Evolutionary conservation across 169 alveolate species (phyloP), one percentile per base, ranked within the genome.

Genomic region (Plasmodium yoelii): DNA sequence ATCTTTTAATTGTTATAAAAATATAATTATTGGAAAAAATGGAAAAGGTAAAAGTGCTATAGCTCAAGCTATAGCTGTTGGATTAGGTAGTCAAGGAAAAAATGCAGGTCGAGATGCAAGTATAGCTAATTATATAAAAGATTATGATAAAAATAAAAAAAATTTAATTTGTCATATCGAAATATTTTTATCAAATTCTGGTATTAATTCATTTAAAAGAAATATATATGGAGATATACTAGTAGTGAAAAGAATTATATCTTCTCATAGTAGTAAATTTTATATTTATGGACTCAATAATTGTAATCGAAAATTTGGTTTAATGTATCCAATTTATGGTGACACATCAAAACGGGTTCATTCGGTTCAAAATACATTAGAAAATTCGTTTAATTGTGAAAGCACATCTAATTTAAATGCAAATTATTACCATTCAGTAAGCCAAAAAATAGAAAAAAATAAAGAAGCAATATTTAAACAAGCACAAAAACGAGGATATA

Each of bases 11-110:
- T 93, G 94, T 26, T 28, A 90, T 67, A 87, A 92, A 44, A 94
- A 94, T 87, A 72, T 94, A 87, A 94, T 94, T 12, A 92, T 94
- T 24, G 96, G 96, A 7, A 84, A 89, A 88, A 94, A 94, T 72
- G 96, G 96, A n/a, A 94, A 87, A 77, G 96, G 96, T 0, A 94
- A 94, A 88, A 94, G 96, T 70, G 96, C 96, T 2, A 94, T 94
- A 12, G 96, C 93, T 1, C 96, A 94, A 55, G 96, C 94, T 13
- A 77, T 94, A 80, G 96, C 96, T 19, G 94, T 94, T 15, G 93
- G 92, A 15, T 92, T 94, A 73, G 96, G 96, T 5, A 93, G 94
- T 4, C 89, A 90, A 51, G 96, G 96, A 1, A 92, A 92, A 18
- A 72, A 93, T 18, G 96, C 93, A 28, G 96, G 96, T 1, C 77